Percentiles rank a stretch among this genome's conserved stretches.
Evolutionary conservation across 2,329 filamentous ascomycete species (phyloP).

Genomic region (Parastagonospora avenae): DNA sequence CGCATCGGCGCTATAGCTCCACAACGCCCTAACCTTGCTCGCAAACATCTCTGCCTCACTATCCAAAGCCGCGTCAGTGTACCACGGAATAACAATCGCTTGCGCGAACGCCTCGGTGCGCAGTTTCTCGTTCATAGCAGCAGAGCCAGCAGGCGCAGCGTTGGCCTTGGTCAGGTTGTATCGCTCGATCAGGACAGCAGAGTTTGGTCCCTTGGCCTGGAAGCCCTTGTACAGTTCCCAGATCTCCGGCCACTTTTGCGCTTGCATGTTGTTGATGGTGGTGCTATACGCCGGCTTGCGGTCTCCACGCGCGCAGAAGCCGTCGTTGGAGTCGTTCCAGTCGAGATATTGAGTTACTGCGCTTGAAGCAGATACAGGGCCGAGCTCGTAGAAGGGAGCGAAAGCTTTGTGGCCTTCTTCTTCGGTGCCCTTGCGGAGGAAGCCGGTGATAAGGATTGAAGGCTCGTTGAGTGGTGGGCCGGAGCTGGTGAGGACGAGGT

Average conservation of each 20-base stretch:
- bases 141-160: constrained; percentile 16
- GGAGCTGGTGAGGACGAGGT: constrained; percentile 40
- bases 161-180: constrained; percentile 45
- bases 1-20: constrained; percentile 19
- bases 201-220: constrained; percentile 41
- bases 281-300: constrained; percentile 50
- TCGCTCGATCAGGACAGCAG: constrained; percentile 41
- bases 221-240: constrained; percentile 49
- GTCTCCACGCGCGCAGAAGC: constrained; percentile 45
- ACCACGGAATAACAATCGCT: constrained; percentile 49
- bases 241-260: constrained; percentile 46
- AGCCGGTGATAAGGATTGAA: constrained; percentile 35
- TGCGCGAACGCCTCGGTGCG: constrained; percentile 43
- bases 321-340: constrained; percentile 49
- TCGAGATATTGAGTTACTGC: constrained; percentile 41
- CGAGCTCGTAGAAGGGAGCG: constrained; percentile 43
- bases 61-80: constrained; percentile 45
- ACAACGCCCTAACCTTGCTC: constrained; percentile 33
- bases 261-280: constrained; percentile 41
- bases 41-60: constrained; percentile 43
- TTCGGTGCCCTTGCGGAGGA: constrained; percentile 42
- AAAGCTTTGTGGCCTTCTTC: constrained; percentile 41
- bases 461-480: constrained; percentile 27
- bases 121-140: constrained; percentile 37
- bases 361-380: constrained; percentile 23